phyloP scores from a whole-genome alignment of 345 rosid species.

The Jatropha curcas region DNA sequence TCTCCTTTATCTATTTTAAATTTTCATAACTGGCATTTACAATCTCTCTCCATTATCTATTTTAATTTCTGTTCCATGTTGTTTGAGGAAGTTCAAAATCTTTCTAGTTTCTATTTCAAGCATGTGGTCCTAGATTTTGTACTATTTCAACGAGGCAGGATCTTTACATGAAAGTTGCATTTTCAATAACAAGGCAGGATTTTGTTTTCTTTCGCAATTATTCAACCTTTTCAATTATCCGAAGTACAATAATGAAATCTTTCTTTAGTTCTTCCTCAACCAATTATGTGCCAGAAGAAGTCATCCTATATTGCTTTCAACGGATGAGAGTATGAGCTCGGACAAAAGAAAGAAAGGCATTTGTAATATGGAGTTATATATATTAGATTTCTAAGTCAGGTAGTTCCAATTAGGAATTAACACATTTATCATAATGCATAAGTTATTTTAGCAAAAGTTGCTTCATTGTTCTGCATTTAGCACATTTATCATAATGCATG shows the following conservation, averaged over 20 bases:
- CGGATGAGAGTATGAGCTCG: no score
- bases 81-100: background rate
- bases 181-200: no score
- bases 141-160: no score
- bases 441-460: background rate
- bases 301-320: background rate
- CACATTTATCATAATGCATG: background rate
- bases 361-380: background rate
- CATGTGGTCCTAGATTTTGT: background rate
- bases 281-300: background rate
- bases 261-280: no score
- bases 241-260: no score
- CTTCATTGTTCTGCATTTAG: background rate
- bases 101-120: background rate
- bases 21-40: no score
- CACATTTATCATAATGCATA: background rate
- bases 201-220: no score
- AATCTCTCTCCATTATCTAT: no score
- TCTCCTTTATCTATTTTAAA: background rate
- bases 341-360: background rate
- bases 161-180: no score
- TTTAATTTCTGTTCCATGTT: background rate
- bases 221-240: background rate
- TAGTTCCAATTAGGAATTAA: no score
- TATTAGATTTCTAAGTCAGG: background rate